phyloP scores from a whole-genome alignment of 1,284 basidiomycete genomes.

The Pholiota adiposa region DNA sequence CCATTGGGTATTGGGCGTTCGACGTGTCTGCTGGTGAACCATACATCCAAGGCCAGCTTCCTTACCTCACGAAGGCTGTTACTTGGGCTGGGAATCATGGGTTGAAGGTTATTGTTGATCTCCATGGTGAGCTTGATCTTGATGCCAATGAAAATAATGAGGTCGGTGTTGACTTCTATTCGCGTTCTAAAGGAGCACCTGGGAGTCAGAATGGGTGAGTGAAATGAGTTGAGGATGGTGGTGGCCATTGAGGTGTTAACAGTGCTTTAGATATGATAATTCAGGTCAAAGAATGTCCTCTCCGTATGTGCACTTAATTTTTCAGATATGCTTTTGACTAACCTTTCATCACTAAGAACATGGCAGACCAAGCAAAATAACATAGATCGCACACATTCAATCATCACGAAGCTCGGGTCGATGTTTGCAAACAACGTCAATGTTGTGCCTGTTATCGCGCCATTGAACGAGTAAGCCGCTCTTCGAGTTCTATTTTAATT shows the following conservation, averaged over 20 bases:
- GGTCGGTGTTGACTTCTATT: constrained; percentile 1
- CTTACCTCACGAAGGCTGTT: constrained; percentile 76
- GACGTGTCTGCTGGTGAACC: constrained; percentile 83
- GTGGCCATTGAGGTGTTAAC: not conserved
- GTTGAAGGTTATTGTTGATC: constrained; percentile 83
- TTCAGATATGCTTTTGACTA: not conserved
- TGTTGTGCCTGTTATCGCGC: constrained; percentile 75
- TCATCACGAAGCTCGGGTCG: constrained; percentile 67
- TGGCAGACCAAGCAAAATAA: constrained; percentile 78
- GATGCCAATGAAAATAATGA: not conserved
- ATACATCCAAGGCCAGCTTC: constrained; percentile 80
- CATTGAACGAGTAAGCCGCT: constrained; percentile 71
- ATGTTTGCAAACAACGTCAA: constrained; percentile 59
- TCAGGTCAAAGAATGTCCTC: constrained; percentile 71
- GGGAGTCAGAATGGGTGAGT: constrained; percentile 80
- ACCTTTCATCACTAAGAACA: constrained; percentile 29
- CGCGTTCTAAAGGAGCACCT: constrained; percentile 53
- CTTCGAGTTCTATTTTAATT: no score
- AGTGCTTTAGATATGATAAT: constrained; percentile 74
- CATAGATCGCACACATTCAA: constrained; percentile 69
- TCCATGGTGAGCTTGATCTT: constrained; percentile 60
- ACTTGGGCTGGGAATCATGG: constrained; percentile 78
- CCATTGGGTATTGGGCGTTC: constrained; percentile 93
- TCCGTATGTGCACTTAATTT: constrained; percentile 44
- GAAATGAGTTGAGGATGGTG: constrained; percentile 1